phyloP scores from a whole-genome alignment of 2,329 filamentous ascomycete genomes.

The Beauveria scarabaeidicola region DNA sequence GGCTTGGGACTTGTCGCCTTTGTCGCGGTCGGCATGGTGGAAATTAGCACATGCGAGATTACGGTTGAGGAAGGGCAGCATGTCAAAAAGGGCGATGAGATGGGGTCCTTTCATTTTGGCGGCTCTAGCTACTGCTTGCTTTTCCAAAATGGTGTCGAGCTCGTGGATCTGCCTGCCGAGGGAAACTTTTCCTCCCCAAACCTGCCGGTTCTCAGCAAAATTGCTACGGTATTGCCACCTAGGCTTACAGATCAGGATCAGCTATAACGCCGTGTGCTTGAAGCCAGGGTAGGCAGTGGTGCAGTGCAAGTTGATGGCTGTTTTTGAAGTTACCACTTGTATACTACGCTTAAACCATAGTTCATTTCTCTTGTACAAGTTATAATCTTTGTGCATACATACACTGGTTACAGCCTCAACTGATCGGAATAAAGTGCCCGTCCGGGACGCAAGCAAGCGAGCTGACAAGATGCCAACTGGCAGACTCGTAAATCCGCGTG shows the following conservation, averaged over 20 bases:
- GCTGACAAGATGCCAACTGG: too few species aligned
- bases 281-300: neutral
- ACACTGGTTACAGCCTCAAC: too few species aligned
- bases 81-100: conserved; percentile 60
- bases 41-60: conserved; percentile 66
- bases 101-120: conserved; percentile 77
- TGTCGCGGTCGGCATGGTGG: conserved; percentile 66
- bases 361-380: neutral
- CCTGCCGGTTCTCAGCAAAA: conserved; percentile 28
- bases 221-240: conserved; percentile 19
- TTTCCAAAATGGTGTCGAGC: conserved; percentile 49
- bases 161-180: conserved; percentile 29
- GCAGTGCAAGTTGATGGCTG: neutral
- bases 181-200: neutral
- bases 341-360: neutral
- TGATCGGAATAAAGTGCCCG: too few species aligned
- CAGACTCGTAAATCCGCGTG: too few species aligned
- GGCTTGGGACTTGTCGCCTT: conserved; percentile 62
- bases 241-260: neutral
- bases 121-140: conserved; percentile 62
- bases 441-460: too few species aligned
- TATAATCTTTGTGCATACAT: too few species aligned
- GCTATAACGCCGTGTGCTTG: neutral
- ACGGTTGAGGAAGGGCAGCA: conserved; percentile 58
- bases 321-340: neutral